phyloP scores from a whole-genome alignment of 2,329 filamentous ascomycete genomes.

The Aspergillus arachidicola region DNA sequence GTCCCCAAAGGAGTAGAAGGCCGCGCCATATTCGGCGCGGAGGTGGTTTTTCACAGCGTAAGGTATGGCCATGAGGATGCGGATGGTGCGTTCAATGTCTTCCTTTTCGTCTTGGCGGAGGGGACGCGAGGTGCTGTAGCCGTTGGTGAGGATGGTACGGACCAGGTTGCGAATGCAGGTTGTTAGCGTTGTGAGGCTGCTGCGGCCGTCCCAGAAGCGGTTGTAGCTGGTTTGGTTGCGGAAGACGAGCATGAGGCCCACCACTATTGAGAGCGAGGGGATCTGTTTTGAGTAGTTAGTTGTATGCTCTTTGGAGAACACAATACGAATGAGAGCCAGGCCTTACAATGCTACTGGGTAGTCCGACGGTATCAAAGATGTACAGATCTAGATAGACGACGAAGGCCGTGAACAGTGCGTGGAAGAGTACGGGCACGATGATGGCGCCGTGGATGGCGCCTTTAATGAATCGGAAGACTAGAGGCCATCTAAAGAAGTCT shows the following conservation, averaged over 20 bases:
- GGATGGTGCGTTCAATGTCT: slow-evolving; percentile 62
- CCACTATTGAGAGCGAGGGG: slow-evolving; percentile 65
- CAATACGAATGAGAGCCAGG: background rate
- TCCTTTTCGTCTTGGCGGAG: slow-evolving; percentile 49
- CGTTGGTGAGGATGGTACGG: slow-evolving; percentile 57
- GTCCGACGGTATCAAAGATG: slow-evolving; percentile 53
- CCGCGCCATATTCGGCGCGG: slow-evolving; percentile 62
- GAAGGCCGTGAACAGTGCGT: slow-evolving; percentile 60
- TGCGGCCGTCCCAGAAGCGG: slow-evolving; percentile 64
- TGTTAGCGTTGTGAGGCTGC: slow-evolving; percentile 58
- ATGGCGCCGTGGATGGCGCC: slow-evolving; percentile 65
- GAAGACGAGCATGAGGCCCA: slow-evolving; percentile 69
- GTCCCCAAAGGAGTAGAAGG: slow-evolving; percentile 37
- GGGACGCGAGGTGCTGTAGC: slow-evolving; percentile 37
- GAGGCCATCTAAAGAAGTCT: slow-evolving; percentile 54
- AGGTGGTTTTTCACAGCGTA: slow-evolving; percentile 68
- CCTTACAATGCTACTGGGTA: slow-evolving; percentile 61
- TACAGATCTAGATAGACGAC: slow-evolving; percentile 61
- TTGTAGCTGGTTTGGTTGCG: slow-evolving; percentile 67
- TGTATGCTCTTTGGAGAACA: background rate
- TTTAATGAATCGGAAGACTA: slow-evolving; percentile 66
- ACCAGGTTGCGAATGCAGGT: slow-evolving; percentile 64
- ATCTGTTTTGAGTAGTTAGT: slow-evolving; percentile 41
- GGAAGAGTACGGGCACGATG: slow-evolving; percentile 58
- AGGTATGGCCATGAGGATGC: slow-evolving; percentile 62